Percentiles rank a stretch among this genome's conserved stretches.
Evolutionary conservation across 163 green algal species (phyloP).

Genomic region (Chlamydomonas reinhardtii): DNA sequence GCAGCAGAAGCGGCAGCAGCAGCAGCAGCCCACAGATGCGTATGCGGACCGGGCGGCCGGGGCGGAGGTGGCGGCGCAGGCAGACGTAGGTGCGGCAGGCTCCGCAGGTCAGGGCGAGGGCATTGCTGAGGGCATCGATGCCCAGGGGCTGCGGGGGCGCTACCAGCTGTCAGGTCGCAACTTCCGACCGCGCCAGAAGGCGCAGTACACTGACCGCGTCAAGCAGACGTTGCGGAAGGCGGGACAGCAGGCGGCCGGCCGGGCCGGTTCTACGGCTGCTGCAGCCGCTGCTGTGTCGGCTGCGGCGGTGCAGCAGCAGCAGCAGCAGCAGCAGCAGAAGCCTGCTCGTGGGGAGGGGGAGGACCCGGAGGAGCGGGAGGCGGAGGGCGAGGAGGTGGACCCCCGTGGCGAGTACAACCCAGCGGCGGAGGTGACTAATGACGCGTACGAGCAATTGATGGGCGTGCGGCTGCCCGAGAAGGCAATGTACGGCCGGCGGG

Average conservation of each 20-base stretch:
- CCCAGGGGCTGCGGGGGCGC: not conserved
- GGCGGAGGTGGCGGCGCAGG: not conserved
- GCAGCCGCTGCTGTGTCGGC: not conserved
- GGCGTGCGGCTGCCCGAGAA: slow-evolving; percentile 33
- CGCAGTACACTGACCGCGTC: slow-evolving; percentile 22
- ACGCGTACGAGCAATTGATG: slow-evolving; percentile 44
- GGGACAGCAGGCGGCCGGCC: not conserved
- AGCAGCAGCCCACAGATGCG: too few relatives aligned
- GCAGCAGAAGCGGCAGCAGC: too few relatives aligned
- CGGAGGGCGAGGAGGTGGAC: slow-evolving; percentile 15
- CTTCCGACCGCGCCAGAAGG: not conserved
- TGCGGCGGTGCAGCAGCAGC: not conserved
- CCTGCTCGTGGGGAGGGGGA: not conserved
- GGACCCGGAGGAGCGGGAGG: not conserved
- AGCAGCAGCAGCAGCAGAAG: not conserved
- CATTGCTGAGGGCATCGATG: too few relatives aligned
- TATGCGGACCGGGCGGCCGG: not conserved
- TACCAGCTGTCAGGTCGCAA: not conserved
- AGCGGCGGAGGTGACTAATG: slow-evolving; percentile 35
- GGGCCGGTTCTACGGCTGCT: not conserved
- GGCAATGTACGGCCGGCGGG: slow-evolving; percentile 44
- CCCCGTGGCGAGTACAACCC: slow-evolving; percentile 39
- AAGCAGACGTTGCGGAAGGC: slow-evolving; percentile 35
- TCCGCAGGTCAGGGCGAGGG: not conserved
- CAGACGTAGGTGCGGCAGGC: not conserved